Percentiles rank a stretch among this genome's conserved stretches.
phyloP scores from a whole-genome alignment of 257 asterid species.

The Nicotiana tomentosiformis region DNA sequence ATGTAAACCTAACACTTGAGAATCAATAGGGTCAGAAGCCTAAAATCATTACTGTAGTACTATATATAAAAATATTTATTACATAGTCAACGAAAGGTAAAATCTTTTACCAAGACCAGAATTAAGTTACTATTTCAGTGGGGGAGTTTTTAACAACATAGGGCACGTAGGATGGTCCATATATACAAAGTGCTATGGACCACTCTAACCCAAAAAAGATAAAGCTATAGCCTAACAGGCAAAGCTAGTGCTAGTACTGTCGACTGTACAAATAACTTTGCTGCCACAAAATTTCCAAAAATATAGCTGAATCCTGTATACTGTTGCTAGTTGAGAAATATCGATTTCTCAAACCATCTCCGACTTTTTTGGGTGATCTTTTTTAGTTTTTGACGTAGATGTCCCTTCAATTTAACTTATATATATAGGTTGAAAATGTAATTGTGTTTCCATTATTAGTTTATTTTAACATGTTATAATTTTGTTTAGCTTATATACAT shows the following conservation, averaged over 20 bases:
- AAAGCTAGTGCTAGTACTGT: background rate
- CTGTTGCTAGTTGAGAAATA: background rate
- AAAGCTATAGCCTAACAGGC: background rate
- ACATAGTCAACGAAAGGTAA: background rate
- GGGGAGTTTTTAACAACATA: background rate
- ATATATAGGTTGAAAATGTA: too few species aligned
- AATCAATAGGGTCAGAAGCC: background rate
- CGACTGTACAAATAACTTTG: background rate
- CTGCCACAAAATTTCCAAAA: constrained; percentile 1
- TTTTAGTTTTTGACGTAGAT: background rate
- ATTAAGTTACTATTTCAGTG: background rate
- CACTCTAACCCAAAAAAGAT: background rate
- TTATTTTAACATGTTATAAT: too few species aligned
- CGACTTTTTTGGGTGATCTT: background rate
- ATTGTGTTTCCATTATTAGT: too few species aligned
- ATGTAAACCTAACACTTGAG: background rate
- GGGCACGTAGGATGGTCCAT: background rate
- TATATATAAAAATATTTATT: background rate
- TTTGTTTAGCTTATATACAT: too few species aligned
- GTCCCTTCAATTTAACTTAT: background rate
- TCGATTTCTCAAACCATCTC: background rate
- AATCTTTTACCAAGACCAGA: constrained; percentile 2
- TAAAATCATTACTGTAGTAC: background rate
- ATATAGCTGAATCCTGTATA: background rate
- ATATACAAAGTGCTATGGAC: background rate